phyloP scores from a whole-genome alignment of 257 asterid genomes.

The Vinca minor region DNA sequence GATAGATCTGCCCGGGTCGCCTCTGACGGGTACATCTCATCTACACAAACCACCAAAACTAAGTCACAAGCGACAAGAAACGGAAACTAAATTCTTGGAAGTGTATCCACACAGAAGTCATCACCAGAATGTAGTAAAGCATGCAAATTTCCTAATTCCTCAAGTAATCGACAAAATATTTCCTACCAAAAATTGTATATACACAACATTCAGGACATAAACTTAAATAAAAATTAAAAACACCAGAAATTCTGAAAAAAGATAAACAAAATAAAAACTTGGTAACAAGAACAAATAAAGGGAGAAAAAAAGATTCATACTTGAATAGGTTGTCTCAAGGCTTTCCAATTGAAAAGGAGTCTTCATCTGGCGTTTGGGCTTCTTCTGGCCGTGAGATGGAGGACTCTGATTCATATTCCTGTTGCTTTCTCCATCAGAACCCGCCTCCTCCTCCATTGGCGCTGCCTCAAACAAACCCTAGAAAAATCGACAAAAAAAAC shows the following conservation, averaged over 20 bases:
- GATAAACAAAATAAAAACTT: background rate
- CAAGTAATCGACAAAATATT: background rate
- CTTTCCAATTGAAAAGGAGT: slow-evolving; percentile 90
- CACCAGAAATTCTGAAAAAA: slow-evolving; percentile 5
- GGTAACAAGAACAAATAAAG: background rate
- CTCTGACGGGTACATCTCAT: slow-evolving; percentile 86
- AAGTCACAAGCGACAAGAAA: slow-evolving; percentile 6
- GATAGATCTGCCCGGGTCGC: slow-evolving; percentile 78
- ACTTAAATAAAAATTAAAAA: too few relatives aligned
- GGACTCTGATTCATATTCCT: slow-evolving; percentile 41
- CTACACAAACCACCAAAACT: slow-evolving; percentile 38
- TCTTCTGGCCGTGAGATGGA: slow-evolving; percentile 55
- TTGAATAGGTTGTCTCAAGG: slow-evolving; percentile 74
- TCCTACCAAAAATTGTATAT: background rate
- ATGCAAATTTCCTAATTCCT: background rate
- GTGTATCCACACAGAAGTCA: background rate
- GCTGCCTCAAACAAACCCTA: slow-evolving; percentile 59
- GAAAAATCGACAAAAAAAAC: slow-evolving; percentile 25
- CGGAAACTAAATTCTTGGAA: background rate
- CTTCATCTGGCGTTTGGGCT: slow-evolving; percentile 99
- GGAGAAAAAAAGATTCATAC: slow-evolving; percentile 31
- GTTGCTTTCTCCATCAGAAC: slow-evolving; percentile 68
- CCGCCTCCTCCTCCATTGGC: slow-evolving; percentile 73
- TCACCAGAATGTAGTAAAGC: background rate
- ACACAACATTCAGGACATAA: background rate